Evolutionary conservation across 306 rosid genomes (phyloP).

Genomic region (Benincasa hispida): DNA sequence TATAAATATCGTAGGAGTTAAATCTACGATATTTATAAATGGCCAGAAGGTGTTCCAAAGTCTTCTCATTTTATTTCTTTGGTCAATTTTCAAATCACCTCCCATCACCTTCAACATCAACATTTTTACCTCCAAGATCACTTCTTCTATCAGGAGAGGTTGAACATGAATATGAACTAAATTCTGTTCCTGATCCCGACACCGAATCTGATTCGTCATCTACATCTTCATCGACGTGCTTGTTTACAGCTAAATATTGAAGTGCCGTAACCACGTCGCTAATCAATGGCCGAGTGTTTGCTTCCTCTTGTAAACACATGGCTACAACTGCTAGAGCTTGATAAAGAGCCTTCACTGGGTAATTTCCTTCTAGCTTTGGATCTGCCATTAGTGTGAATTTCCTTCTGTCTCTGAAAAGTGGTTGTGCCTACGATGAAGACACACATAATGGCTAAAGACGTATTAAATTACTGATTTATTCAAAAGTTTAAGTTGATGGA

Average conservation of each 20-base stretch:
- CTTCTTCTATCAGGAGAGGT: slow-evolving; percentile 14
- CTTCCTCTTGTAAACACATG: slow-evolving; percentile 85
- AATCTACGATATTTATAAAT: too few species aligned
- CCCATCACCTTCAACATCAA: background rate
- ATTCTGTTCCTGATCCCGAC: background rate
- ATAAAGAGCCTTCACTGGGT: slow-evolving; percentile 50
- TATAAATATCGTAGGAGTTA: too few species aligned
- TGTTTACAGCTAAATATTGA: slow-evolving; percentile 26
- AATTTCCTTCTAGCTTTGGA: slow-evolving; percentile 52
- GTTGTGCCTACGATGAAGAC: slow-evolving; percentile 55
- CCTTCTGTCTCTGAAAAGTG: slow-evolving; percentile 59
- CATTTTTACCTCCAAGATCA: slow-evolving; percentile 10
- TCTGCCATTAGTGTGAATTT: slow-evolving; percentile 47
- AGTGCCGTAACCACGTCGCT: slow-evolving; percentile 81
- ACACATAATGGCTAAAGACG: background rate
- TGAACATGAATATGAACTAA: background rate
- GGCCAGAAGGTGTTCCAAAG: too few species aligned
- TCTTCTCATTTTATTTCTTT: background rate
- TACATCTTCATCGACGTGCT: slow-evolving; percentile 10
- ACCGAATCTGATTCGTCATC: background rate
- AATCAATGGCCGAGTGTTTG: slow-evolving; percentile 54
- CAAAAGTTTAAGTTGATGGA: too few species aligned
- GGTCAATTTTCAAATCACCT: background rate
- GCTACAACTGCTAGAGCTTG: slow-evolving; percentile 95
- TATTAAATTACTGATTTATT: too few species aligned